These are phyloP conservation scores for Gossypium ekmanianum DNA, from an alignment of 345 rosid species.

Conservation along the genomic window DNA sequence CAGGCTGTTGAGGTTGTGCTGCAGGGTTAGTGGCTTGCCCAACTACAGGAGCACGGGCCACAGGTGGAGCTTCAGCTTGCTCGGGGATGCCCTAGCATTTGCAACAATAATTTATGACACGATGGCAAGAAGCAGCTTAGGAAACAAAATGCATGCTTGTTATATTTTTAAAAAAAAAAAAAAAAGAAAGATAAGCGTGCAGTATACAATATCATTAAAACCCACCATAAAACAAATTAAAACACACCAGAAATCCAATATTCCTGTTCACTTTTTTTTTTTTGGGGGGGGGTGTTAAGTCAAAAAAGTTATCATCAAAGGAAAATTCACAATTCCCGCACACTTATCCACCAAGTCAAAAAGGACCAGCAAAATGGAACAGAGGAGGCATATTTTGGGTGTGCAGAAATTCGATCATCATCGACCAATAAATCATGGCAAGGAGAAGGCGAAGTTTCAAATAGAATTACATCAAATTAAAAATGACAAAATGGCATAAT, in stretches of 20 bases:
- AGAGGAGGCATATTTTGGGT: not conserved
- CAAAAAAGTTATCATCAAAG: not conserved
- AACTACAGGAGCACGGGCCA: slow-evolving; percentile 23
- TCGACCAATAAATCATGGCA: not conserved
- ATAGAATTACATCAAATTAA: not conserved
- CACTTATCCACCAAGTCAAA: not conserved
- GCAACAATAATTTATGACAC: not conserved
- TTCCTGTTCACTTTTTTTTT: not conserved
- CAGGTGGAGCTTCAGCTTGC: too few species aligned
- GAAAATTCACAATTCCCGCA: not conserved
- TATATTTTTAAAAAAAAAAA: too few species aligned
- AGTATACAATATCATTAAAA: not conserved
- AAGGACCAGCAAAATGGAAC: not conserved
- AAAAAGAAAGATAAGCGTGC: not conserved
- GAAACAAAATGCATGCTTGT: not conserved
- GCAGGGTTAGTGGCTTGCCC: slow-evolving; percentile 55
- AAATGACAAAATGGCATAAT: not conserved
- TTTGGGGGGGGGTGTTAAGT: not conserved
- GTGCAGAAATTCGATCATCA: not conserved
- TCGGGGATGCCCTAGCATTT: too few species aligned
- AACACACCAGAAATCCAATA: not conserved
- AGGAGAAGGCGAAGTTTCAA: not conserved
- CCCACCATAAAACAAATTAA: not conserved
- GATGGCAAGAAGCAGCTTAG: slow-evolving; percentile 5
- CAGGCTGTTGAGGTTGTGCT: slow-evolving; percentile 37